phyloP scores from a whole-genome alignment of 192 early-diverging fungal species.

The Coemansia sp. region DNA sequence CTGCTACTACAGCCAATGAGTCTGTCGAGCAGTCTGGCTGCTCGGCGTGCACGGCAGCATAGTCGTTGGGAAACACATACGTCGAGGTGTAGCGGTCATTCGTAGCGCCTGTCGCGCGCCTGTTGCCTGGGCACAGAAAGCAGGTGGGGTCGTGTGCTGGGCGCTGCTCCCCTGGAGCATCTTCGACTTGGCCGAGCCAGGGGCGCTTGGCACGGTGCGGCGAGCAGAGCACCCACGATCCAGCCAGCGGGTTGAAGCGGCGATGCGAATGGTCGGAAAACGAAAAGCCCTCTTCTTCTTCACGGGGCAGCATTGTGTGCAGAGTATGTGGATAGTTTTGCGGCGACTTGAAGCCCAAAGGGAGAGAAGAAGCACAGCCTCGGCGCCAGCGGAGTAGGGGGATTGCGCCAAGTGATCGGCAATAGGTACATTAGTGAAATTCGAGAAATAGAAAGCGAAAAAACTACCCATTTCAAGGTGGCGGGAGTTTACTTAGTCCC shows the following conservation, averaged over 20 bases:
- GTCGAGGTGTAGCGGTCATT: conserved; percentile 83
- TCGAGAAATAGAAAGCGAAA: no score
- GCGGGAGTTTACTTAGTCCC: no score
- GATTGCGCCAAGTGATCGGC: no score
- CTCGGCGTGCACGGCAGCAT: conserved; percentile 72
- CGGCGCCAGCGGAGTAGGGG: neutral
- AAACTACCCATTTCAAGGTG: no score
- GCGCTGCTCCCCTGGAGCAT: conserved; percentile 24
- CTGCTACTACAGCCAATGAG: conserved; percentile 21
- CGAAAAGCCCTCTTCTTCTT: conserved; percentile 29
- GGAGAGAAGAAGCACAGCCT: neutral
- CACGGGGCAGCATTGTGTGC: neutral
- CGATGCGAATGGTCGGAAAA: conserved; percentile 62
- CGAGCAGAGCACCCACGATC: conserved; percentile 94
- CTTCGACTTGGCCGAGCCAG: conserved; percentile 81
- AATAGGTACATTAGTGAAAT: no score
- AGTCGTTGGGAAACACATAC: conserved; percentile 91
- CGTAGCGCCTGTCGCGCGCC: conserved; percentile 62
- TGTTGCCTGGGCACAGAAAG: conserved; percentile 88
- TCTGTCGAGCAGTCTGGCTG: conserved; percentile 45
- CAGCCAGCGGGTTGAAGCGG: conserved; percentile 88
- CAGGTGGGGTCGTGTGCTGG: conserved; percentile 78
- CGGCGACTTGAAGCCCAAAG: neutral
- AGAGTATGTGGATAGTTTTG: neutral
- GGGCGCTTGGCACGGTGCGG: conserved; percentile 94